Base-by-base conservation (phyloP, 495 filamentous ascomycete genomes). In the Elaphomyces granulatus region DNA sequence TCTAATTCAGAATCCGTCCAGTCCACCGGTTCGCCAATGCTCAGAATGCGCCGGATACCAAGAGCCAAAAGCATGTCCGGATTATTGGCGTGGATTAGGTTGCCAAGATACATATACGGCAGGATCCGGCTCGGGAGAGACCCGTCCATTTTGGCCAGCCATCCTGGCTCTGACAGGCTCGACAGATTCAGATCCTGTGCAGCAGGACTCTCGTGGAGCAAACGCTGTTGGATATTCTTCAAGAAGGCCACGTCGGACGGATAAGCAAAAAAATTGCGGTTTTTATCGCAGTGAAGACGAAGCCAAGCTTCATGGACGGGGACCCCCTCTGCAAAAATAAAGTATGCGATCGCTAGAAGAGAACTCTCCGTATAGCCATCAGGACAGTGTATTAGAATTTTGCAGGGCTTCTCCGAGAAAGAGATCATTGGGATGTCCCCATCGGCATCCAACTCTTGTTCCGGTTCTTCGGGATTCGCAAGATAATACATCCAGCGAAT, bases 341-440 rank as follows among this genome's bases (percentile, higher is more conserved):
- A 81, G 58, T 95, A 98, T 15, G 88, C 83, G 23, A 96, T 70
- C 8, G 69, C 85, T 3, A 98, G 67, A 38, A 96, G 61, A 1
- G 88, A 83, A 7, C 80, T 87, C 53, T 98, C 90, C 6, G 90
- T 98, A 55, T 98, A 98, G 17, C 90, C 90, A 60, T 98, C 90
- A 1, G 79, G 76, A 55, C 90, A 95, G 55, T 95, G 86, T 23
- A 98, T 83, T 21, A 95, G 68, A 20, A 95, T 74, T 54, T 74
- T 82, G 34, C 75, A 68, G 12, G 58, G 49, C 32, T 54, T 62
- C 39, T 48, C 59, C 26, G 46, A 52, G n/a, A 44, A 40, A 35
- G 53, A 59, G 40, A 36, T 58, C 65, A 66, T 77, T 21, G 52
- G 46, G 28, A 64, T 63, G 48, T 83, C 78, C 4, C 74, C 78